These are phyloP conservation scores for Fusarium pseudoanthophilum DNA, from an alignment of 2,329 filamentous ascomycete species.

Conservation along the genomic window DNA sequence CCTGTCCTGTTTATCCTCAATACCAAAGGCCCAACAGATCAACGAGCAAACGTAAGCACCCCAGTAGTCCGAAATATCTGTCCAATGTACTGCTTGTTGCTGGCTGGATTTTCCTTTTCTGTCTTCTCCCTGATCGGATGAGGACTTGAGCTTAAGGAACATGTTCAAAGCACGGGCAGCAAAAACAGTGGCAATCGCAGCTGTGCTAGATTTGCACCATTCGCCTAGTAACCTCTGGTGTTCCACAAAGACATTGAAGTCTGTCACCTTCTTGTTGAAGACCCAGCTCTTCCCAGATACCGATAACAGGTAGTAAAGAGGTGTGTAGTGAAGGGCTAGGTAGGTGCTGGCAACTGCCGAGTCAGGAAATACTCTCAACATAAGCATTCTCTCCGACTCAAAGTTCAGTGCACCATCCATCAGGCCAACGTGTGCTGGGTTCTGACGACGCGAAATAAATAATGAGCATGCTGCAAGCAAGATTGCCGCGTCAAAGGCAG, in stretches of 20 bases:
- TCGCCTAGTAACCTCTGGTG: slow-evolving; percentile 58
- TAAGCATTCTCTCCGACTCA: slow-evolving; percentile 40
- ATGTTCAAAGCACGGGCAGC: slow-evolving; percentile 63
- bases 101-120: slow-evolving; percentile 6
- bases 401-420: slow-evolving; percentile 40
- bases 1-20: slow-evolving; percentile 43
- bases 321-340: slow-evolving; percentile 67
- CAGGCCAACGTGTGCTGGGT: slow-evolving; percentile 41
- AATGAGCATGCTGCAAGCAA: slow-evolving; percentile 55
- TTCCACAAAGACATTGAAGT: slow-evolving; percentile 56
- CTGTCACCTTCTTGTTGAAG: slow-evolving; percentile 64
- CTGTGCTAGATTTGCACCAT: slow-evolving; percentile 59
- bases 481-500: slow-evolving; percentile 53
- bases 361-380: slow-evolving; percentile 56
- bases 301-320: slow-evolving; percentile 66
- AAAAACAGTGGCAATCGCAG: slow-evolving; percentile 59
- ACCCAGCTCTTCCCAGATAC: slow-evolving; percentile 69
- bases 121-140: background rate
- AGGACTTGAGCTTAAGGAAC: slow-evolving; percentile 52
- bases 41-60: slow-evolving; percentile 66
- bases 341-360: slow-evolving; percentile 63
- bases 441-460: slow-evolving; percentile 51
- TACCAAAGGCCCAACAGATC: slow-evolving; percentile 68
- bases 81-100: slow-evolving; percentile 35
- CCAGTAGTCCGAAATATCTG: slow-evolving; percentile 64